These are phyloP conservation scores for Annulohypoxylon bovei DNA, from an alignment of 495 filamentous ascomycete genomes.

Conservation along the genomic window DNA sequence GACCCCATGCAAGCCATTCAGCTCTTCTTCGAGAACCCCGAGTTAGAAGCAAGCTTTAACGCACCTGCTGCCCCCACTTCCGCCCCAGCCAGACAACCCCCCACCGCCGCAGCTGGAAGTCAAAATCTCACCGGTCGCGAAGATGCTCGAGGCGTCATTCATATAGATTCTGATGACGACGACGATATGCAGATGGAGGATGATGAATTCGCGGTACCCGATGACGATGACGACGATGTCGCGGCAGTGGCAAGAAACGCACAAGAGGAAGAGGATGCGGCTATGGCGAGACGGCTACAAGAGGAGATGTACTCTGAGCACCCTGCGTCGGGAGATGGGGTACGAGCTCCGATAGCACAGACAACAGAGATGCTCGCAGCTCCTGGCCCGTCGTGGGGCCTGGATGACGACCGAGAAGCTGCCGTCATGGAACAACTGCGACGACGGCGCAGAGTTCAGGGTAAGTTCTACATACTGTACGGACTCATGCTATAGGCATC, in stretches of 20 bases:
- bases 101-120: slow-evolving; percentile 34
- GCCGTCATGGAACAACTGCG: slow-evolving; percentile 74
- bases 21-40: slow-evolving; percentile 88
- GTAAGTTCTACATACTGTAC: slow-evolving; percentile 44
- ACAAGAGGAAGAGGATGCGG: slow-evolving; percentile 85
- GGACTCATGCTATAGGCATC: not conserved
- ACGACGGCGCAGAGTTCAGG: slow-evolving; percentile 57
- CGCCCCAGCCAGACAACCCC: slow-evolving; percentile 28
- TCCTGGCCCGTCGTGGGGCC: slow-evolving; percentile 57
- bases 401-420: slow-evolving; percentile 67
- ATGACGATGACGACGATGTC: slow-evolving; percentile 49
- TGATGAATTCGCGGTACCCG: slow-evolving; percentile 40
- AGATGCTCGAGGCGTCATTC: slow-evolving; percentile 70
- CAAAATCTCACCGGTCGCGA: slow-evolving; percentile 52
- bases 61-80: slow-evolving; percentile 49
- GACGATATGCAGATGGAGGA: slow-evolving; percentile 61
- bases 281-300: slow-evolving; percentile 88
- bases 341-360: slow-evolving; percentile 90
- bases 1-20: slow-evolving; percentile 86
- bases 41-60: slow-evolving; percentile 62
- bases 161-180: slow-evolving; percentile 74
- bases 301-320: slow-evolving; percentile 83
- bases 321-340: slow-evolving; percentile 62
- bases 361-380: slow-evolving; percentile 92
- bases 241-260: slow-evolving; percentile 52